A percentile compares a stretch with the other conserved stretches of the same genome.
These are phyloP conservation scores for Pelargonium cotyledonis DNA, from an alignment of 441 rosid genomes.

Conservation along the genomic window DNA sequence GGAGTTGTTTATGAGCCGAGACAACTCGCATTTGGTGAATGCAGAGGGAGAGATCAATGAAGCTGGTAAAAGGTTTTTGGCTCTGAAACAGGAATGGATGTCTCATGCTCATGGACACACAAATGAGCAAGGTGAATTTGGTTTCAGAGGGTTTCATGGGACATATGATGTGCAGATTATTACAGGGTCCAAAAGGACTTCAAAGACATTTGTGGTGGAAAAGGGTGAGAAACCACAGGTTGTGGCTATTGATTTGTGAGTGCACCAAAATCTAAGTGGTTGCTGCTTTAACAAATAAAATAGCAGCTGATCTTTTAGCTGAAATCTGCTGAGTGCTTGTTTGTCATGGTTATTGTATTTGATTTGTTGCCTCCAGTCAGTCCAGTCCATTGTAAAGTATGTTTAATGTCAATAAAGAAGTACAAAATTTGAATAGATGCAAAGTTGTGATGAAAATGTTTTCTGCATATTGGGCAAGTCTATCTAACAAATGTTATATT, in stretches of 20 bases:
- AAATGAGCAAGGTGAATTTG: conserved; percentile 50
- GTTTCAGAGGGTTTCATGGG: conserved; percentile 80
- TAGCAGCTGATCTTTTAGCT: too few relatives aligned
- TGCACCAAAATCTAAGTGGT: not conserved
- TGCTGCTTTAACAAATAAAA: conserved; percentile 8
- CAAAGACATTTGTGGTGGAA: conserved; percentile 51
- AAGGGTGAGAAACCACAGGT: conserved; percentile 53
- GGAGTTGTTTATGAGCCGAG: conserved; percentile 81
- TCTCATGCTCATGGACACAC: conserved; percentile 43
- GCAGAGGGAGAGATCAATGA: conserved; percentile 80
- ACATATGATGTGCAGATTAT: conserved; percentile 45
- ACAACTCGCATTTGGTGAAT: conserved; percentile 52
- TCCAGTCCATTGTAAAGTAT: too few relatives aligned
- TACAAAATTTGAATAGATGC: too few relatives aligned
- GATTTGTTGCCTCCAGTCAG: too few relatives aligned
- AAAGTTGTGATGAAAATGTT: too few relatives aligned
- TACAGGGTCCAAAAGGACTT: conserved; percentile 31
- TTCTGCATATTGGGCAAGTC: too few relatives aligned
- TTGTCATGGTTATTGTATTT: not conserved
- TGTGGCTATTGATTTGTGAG: conserved; percentile 45
- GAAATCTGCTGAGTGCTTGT: too few relatives aligned
- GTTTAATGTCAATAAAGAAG: too few relatives aligned
- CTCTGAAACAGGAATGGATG: conserved; percentile 74
- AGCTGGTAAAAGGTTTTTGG: conserved; percentile 58
- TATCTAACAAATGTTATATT: too few relatives aligned